Evolutionary conservation across 768 basidiomycete species (phyloP), one percentile per base, ranked within the genome.

Genomic region (Suillus clintonianus): DNA sequence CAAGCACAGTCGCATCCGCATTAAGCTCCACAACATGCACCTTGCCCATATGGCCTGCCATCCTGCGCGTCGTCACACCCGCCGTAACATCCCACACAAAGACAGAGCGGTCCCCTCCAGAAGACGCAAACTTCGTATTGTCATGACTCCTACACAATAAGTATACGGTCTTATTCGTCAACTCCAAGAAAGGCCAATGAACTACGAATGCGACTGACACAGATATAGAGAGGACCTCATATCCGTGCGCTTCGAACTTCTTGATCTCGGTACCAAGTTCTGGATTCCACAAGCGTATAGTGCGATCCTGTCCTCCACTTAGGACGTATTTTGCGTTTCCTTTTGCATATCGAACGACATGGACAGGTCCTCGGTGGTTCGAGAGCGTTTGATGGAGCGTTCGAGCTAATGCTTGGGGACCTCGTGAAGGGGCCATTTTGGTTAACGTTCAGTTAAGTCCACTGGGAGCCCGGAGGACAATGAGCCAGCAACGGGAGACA

Each of bases 71-170:
- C 1, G 96, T 94, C 51, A 87, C 84, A 14, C 94, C 97, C 37
- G 91, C 86, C 19, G 90, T 86, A 11, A 99, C 97, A 72, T 99
- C 97, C 97, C 97, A 99, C 27, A 97, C 77, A 68, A 97, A 97
- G 1, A 97, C 89, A 58, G 89, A 89, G 66, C 94, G 88, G 76
- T 99, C 97, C 7, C 97, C 97, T 37, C 97, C 97, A 27, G 90
- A 93, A 4, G 94, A 96, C 15, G 90, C 95, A 69, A 99, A 95
- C 70, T 91, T 90, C 34, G 91, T 89, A 79, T 99, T 99, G 77
- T 99, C 97, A 68, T 94, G 89, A 48, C 94, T 86, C 45, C 93
- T 97, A 68, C 19, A 60, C 22, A 47, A 30, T 27, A 27, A 27
- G 27, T 27, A 54, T 32, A 17, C 37, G 15, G 43, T 55, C 10